Conservation (phyloP, 2,329 filamentous ascomycete genomes). For the Colletotrichum sp. region DNA sequence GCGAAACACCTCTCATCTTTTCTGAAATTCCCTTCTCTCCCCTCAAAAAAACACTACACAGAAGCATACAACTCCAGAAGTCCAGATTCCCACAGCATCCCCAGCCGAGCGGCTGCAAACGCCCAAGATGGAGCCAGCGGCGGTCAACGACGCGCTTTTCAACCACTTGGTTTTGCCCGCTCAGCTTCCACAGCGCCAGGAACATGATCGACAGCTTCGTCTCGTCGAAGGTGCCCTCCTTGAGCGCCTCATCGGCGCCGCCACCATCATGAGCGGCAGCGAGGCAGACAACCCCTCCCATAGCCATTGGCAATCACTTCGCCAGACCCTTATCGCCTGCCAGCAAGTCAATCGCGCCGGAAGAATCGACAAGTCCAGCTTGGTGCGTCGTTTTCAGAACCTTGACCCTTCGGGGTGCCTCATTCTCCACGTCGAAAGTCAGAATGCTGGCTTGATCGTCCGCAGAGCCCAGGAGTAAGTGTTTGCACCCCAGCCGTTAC, state of each 20-base stretch:
- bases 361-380: neutral
- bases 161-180: slow-evolving; percentile 11
- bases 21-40: neutral
- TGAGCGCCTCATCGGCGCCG: neutral
- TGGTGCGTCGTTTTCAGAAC: neutral
- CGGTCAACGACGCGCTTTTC: slow-evolving; percentile 11
- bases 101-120: neutral
- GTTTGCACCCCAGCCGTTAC: neutral
- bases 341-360: neutral
- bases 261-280: neutral
- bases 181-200: slow-evolving; percentile 5
- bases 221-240: neutral
- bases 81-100: neutral
- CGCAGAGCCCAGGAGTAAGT: slow-evolving; percentile 31
- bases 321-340: neutral
- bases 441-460: slow-evolving; percentile 37
- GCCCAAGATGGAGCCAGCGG: neutral
- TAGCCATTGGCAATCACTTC: neutral
- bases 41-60: neutral
- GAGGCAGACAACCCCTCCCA: neutral
- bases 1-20: neutral
- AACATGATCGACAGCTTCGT: neutral
- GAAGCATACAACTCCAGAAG: neutral
- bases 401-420: neutral
- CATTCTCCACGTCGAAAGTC: slow-evolving; percentile 20